Evolutionary conservation across 2,329 filamentous ascomycete species (phyloP), one percentile per base, ranked within the genome.

Genomic region (Verticillium nubilum): DNA sequence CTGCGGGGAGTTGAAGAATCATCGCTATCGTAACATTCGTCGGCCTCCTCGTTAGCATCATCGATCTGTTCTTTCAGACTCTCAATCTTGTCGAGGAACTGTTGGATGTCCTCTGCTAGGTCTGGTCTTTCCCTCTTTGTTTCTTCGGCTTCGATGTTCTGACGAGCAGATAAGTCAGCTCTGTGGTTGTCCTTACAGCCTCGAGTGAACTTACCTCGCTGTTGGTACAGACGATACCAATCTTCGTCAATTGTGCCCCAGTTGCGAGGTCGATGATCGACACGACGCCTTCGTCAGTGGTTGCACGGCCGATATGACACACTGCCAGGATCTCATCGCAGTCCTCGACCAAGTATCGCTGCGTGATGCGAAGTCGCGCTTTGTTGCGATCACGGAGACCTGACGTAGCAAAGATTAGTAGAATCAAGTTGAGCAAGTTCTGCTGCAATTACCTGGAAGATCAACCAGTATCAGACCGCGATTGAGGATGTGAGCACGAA

Each of bases 301-400:
- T 69, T 0, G 77, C 78, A 10, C 80, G 71, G 0, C 72, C 73
- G 17, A 78, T 78, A 26, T 67, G 66, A 56, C 74, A 76, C 1
- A 81, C 70, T 1, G 72, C 77, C 56, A 82, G 76, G 3, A 82
- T 78, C 59, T 80, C 78, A 57, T 82, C 64, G 58, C 79, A 81
- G 29, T 74, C 42, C 1, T 75, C 63, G 19, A 47, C 42, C 0
- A 81, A 53, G 58, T 80, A 80, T 0, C 73, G 70, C 59, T 82
- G 78, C 0, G 79, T 79, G 17, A 80, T 74, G 25, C 65, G 68
- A 33, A 70, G 66, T 3, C 79, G 71, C 12, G 78, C 78, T 3
- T 72, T 68, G 62, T 82, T 81, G 27, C 75, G 58, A 64, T 82
- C 79, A 1, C 75, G 77, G 9, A 82, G 74, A 0, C 79, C 78